phyloP scores from a whole-genome alignment of 1,284 basidiomycete genomes.

The Paramarasmius palmivorus region DNA sequence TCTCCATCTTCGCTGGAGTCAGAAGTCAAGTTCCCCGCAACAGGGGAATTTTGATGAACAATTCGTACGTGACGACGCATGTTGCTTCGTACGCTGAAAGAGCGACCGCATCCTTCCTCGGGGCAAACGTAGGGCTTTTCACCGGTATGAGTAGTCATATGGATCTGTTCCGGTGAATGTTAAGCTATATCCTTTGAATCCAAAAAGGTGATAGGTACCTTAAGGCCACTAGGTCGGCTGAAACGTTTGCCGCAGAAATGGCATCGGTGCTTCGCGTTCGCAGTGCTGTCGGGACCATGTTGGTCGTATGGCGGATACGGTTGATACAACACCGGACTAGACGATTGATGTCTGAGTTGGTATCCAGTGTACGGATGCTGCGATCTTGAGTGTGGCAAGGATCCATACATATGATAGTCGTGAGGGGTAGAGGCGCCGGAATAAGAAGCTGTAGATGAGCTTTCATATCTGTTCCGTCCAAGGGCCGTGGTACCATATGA shows the following conservation, averaged over 20 bases:
- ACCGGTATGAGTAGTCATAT: conserved; percentile 56
- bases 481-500: neutral
- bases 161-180: conserved; percentile 37
- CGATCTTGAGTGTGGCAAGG: neutral
- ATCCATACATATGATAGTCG: neutral
- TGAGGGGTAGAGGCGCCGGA: neutral
- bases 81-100: conserved; percentile 57
- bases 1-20: conserved; percentile 22
- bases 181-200: no score
- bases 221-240: conserved; percentile 55
- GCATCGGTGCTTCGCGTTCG: conserved; percentile 39
- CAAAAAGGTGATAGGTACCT: no score
- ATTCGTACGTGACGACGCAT: conserved; percentile 49
- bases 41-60: conserved; percentile 21
- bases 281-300: conserved; percentile 12
- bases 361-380: neutral
- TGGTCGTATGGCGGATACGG: conserved; percentile 4
- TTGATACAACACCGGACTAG: conserved; percentile 15
- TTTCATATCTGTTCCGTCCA: neutral
- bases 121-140: conserved; percentile 56
- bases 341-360: conserved; percentile 9
- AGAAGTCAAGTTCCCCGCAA: conserved; percentile 5
- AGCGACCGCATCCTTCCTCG: conserved; percentile 50
- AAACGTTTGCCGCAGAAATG: conserved; percentile 53
- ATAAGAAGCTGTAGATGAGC: neutral